Base-by-base conservation (phyloP, 192 early-diverging fungal species). In the Diversispora eburnea region DNA sequence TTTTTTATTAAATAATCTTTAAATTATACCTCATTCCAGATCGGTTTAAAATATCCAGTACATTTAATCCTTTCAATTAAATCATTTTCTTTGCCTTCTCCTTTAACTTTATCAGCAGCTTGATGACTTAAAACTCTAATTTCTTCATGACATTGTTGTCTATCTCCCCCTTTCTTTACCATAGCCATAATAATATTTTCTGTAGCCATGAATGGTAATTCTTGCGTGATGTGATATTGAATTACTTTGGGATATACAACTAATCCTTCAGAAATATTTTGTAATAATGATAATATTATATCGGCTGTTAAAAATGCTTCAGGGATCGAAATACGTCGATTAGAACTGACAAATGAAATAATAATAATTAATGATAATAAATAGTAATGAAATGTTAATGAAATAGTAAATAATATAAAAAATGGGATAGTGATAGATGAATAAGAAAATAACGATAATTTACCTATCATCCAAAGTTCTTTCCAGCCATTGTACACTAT, bases 111-210 rank as follows among this genome's bases (percentile, higher is more conserved):
- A 9, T 83, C 81, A 51, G 93, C 97, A 42, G 95, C 95, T 88
- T 98, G 86, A 64, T 99, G 95, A 68, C 88, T 90, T 10, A 99
- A 84, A 20, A 99, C 95, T 67, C 97, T 91, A 78, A 99, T 97
- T 79, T 97, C 87, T 79, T 99, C 97, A 81, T 99, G 97, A 76
- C 95, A 97, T 64, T 89, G 89, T 79, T 99, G 95, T 56, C 95
- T 84, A 81, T 99, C 95, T 42, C 94, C 97, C 51, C 94, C 95
- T 78, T 89, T 91, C 86, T 95, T 94, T 52, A 98, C 95, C 90
- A 97, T 95, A 47, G 93, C 95, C 96, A 99, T 99, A 82, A 99
- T 99, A 63, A 99, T 87, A 84, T 99, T 99, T 81, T 99, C 97
- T 22, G 97, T 99, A n/a, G 97, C 97, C 97, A 98, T 99, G 81